These are phyloP conservation scores for Neurospora sp. DNA, from an alignment of 495 filamentous ascomycete genomes.

Conservation along the genomic window DNA sequence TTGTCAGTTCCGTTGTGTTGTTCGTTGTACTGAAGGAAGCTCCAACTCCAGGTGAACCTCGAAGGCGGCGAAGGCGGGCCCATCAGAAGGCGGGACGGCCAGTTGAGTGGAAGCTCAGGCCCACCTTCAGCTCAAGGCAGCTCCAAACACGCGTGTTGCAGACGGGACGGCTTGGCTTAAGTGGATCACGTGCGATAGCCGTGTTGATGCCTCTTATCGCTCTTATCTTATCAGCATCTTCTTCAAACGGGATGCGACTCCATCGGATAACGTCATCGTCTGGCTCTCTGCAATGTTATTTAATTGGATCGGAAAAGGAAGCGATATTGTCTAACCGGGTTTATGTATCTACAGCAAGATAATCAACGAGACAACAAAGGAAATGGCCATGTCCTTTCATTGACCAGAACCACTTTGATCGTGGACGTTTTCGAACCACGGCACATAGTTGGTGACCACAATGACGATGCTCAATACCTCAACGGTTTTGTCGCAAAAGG, in stretches of 20 bases:
- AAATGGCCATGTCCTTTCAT: not conserved
- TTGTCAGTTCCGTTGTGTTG: not conserved
- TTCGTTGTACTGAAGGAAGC: conserved; percentile 3
- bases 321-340: not conserved
- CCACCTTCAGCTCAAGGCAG: conserved; percentile 40
- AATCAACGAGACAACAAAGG: not conserved
- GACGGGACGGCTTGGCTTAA: conserved; percentile 4
- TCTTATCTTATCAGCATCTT: not conserved
- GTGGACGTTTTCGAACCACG: not conserved
- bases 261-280: not conserved
- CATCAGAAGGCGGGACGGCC: not conserved
- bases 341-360: not conserved
- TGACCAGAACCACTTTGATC: not conserved
- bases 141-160: conserved; percentile 30
- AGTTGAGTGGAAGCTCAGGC: conserved; percentile 18
- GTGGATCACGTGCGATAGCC: conserved; percentile 15
- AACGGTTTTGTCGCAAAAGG: not conserved
- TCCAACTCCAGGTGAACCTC: not conserved
- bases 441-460: not conserved
- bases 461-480: not conserved
- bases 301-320: not conserved
- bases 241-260: not conserved
- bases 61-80: not conserved
- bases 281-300: not conserved
- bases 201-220: conserved; percentile 6